Evolutionary conservation across 2,329 filamentous ascomycete genomes (phyloP).

Genomic region (Conoideocrella luteorostrata): DNA sequence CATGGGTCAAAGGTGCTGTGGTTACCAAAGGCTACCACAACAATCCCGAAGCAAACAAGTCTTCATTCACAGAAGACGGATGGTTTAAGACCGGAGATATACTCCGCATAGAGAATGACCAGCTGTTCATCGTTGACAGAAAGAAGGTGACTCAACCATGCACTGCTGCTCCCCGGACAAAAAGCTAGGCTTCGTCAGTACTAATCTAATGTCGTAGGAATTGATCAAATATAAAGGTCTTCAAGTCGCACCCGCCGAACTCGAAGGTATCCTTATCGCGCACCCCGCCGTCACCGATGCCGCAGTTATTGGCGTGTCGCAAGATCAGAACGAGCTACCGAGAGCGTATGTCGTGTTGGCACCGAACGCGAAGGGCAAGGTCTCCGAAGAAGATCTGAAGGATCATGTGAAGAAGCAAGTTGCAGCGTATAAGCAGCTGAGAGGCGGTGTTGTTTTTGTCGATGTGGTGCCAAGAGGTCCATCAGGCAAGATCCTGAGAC

Average conservation of each 20-base stretch:
- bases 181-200: neutral
- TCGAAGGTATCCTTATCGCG: slow-evolving; percentile 41
- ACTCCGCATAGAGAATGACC: slow-evolving; percentile 61
- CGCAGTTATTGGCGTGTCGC: slow-evolving; percentile 54
- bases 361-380: slow-evolving; percentile 14
- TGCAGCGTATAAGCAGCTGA: slow-evolving; percentile 57
- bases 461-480: slow-evolving; percentile 63
- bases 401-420: slow-evolving; percentile 21
- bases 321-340: slow-evolving; percentile 39
- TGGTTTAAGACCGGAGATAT: slow-evolving; percentile 82
- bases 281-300: slow-evolving; percentile 45
- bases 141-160: slow-evolving; percentile 61
- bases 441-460: slow-evolving; percentile 61
- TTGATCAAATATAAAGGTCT: slow-evolving; percentile 52
- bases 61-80: slow-evolving; percentile 44
- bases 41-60: slow-evolving; percentile 58
- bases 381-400: slow-evolving; percentile 19
- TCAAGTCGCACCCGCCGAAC: slow-evolving; percentile 61
- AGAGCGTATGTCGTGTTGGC: slow-evolving; percentile 31
- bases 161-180: too few species aligned
- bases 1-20: slow-evolving; percentile 65
- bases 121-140: slow-evolving; percentile 74
- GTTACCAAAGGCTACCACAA: slow-evolving; percentile 66
- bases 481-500: slow-evolving; percentile 39
- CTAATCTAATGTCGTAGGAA: slow-evolving; percentile 38